Evolutionary conservation across 2,329 filamentous ascomycete genomes (phyloP).

Genomic region (Fusarium hostae): DNA sequence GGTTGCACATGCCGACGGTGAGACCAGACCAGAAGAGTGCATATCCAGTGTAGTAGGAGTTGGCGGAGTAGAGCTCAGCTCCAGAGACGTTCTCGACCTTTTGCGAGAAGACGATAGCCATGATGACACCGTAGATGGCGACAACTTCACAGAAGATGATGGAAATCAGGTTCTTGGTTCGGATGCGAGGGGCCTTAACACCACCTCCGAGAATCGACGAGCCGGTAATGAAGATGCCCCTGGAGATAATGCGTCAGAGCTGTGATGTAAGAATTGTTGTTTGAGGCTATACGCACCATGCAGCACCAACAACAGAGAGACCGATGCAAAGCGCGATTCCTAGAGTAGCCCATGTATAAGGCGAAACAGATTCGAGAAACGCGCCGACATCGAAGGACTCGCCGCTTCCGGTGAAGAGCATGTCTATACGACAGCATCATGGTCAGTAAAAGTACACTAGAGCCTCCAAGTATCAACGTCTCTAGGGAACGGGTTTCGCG

Average conservation of each 20-base stretch:
- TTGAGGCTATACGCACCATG: constrained; percentile 74
- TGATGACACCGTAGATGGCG: constrained; percentile 99
- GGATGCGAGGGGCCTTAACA: constrained; percentile 95
- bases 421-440: constrained; percentile 69
- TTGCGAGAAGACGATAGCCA: constrained; percentile 97
- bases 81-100: constrained; percentile 77
- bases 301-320: constrained; percentile 93
- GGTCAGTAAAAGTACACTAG: constrained; percentile 24
- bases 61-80: constrained; percentile 75
- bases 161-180: constrained; percentile 99
- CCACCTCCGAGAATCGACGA: constrained; percentile 97
- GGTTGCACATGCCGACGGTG: constrained; percentile 94
- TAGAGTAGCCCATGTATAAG: constrained; percentile 90
- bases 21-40: constrained; percentile 96
- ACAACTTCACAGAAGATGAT: constrained; percentile 99
- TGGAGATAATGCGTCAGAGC: constrained; percentile 53
- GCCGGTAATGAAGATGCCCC: constrained; percentile 99
- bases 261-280: constrained; percentile 4
- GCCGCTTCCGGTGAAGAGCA: constrained; percentile 97
- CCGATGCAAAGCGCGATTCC: constrained; percentile 96
- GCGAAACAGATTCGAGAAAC: constrained; percentile 94
- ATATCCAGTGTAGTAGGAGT: constrained; percentile 93
- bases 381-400: constrained; percentile 97
- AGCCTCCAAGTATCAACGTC: constrained; percentile 10
- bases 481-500: constrained; percentile 51